These are phyloP conservation scores for Fusarium torulosum DNA, from an alignment of 2,329 filamentous ascomycete genomes.

Conservation along the genomic window DNA sequence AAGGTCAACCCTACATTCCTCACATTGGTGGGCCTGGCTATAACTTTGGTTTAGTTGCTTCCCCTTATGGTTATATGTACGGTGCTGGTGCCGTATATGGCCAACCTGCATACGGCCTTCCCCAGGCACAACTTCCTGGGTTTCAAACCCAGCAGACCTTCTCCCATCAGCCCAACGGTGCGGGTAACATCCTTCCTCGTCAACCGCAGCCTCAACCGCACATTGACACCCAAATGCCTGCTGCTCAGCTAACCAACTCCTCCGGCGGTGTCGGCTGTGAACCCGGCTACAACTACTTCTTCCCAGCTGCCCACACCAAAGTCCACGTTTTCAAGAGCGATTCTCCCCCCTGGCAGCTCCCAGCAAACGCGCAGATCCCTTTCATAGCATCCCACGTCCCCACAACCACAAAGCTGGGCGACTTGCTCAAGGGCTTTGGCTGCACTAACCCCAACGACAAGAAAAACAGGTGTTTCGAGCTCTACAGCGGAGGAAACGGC, in stretches of 20 bases:
- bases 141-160: conserved; percentile 47
- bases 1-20: conserved; percentile 56
- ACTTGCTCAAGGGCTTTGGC: conserved; percentile 71
- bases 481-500: conserved; percentile 67
- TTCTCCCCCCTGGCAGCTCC: conserved; percentile 66
- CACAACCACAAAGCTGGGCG: conserved; percentile 63
- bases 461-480: conserved; percentile 70
- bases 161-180: conserved; percentile 56
- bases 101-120: conserved; percentile 22
- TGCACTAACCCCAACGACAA: conserved; percentile 63
- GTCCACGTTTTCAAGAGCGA: conserved; percentile 68
- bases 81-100: conserved; percentile 26
- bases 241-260: conserved; percentile 67
- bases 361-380: conserved; percentile 55
- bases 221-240: conserved; percentile 61
- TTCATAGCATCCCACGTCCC: conserved; percentile 68
- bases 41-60: conserved; percentile 48
- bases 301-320: conserved; percentile 68
- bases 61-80: conserved; percentile 47
- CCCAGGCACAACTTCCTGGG: conserved; percentile 37
- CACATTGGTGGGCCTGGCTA: conserved; percentile 54
- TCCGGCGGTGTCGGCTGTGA: conserved; percentile 70
- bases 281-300: conserved; percentile 74
- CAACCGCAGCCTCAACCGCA: conserved; percentile 58
- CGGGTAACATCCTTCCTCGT: conserved; percentile 53